These are phyloP conservation scores for Termitomyces bulborhizus DNA, from an alignment of 768 basidiomycete genomes.

Conservation along the genomic window DNA sequence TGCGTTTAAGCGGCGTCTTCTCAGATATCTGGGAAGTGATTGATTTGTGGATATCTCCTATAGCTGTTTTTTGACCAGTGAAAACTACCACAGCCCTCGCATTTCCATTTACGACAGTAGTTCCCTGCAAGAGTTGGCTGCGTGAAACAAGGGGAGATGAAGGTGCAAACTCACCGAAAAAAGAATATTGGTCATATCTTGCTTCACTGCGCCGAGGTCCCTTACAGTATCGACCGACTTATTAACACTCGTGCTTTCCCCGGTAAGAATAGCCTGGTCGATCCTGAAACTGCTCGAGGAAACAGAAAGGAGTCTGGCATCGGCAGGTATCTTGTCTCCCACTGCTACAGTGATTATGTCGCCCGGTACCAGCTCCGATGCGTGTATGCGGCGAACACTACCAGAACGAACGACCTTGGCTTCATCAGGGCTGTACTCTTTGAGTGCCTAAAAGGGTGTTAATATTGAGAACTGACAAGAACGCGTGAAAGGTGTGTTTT, in stretches of 20 bases:
- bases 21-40: constrained; percentile 90
- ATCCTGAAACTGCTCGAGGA: constrained; percentile 91
- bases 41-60: constrained; percentile 96
- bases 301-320: constrained; percentile 84
- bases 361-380: constrained; percentile 88
- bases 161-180: constrained; percentile 61
- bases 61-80: constrained; percentile 84
- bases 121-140: constrained; percentile 51
- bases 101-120: constrained; percentile 91
- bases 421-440: constrained; percentile 96
- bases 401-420: constrained; percentile 83
- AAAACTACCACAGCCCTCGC: constrained; percentile 84
- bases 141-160: neutral
- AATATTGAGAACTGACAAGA: constrained; percentile 1
- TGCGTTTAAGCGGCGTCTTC: constrained; percentile 95
- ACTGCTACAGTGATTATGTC: constrained; percentile 89
- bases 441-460: constrained; percentile 62
- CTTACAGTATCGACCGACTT: constrained; percentile 66
- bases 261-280: constrained; percentile 96
- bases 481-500: constrained; percentile 5
- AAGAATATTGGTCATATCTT: constrained; percentile 96
- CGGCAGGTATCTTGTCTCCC: constrained; percentile 93
- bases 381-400: constrained; percentile 66
- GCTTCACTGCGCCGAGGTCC: constrained; percentile 84
- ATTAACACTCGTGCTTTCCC: constrained; percentile 85